A percentile compares a stretch with the other conserved stretches of the same genome.
Evolutionary conservation across 768 basidiomycete genomes (phyloP).

Genomic region (Suillus hirtellus): DNA sequence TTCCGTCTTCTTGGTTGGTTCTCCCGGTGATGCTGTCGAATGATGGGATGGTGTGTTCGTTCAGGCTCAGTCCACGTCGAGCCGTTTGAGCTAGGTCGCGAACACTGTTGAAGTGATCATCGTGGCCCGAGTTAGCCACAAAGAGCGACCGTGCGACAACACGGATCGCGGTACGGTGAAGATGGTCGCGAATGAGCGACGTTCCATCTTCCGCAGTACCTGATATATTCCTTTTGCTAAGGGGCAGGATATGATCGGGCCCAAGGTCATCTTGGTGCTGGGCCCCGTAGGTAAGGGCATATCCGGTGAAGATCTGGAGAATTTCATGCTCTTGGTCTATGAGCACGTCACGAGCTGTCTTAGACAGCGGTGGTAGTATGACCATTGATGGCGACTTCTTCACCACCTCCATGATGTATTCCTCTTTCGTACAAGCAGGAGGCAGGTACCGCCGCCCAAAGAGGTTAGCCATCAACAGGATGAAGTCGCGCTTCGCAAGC

Average conservation of each 20-base stretch:
- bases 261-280: slow-evolving; percentile 41
- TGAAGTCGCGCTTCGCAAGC: slow-evolving; percentile 48
- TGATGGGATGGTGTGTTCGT: slow-evolving; percentile 62
- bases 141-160: slow-evolving; percentile 57
- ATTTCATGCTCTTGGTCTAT: slow-evolving; percentile 49
- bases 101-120: slow-evolving; percentile 51
- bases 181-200: slow-evolving; percentile 24
- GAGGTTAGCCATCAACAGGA: slow-evolving; percentile 61
- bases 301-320: slow-evolving; percentile 53
- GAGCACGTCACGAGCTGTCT: slow-evolving; percentile 43
- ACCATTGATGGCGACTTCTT: slow-evolving; percentile 57
- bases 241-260: slow-evolving; percentile 46
- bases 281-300: slow-evolving; percentile 50
- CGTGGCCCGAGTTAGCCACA: slow-evolving; percentile 68
- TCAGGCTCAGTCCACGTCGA: slow-evolving; percentile 54
- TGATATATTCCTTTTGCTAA: slow-evolving; percentile 39
- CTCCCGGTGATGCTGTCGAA: slow-evolving; percentile 37
- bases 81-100: slow-evolving; percentile 53
- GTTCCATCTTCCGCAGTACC: slow-evolving; percentile 13
- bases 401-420: slow-evolving; percentile 36
- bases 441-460: slow-evolving; percentile 64
- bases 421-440: slow-evolving; percentile 38
- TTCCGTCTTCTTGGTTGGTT: slow-evolving; percentile 20
- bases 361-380: slow-evolving; percentile 50
- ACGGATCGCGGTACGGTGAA: slow-evolving; percentile 39